Base-by-base conservation (phyloP, 768 basidiomycete species). In the Xerocomus spinulosus region DNA sequence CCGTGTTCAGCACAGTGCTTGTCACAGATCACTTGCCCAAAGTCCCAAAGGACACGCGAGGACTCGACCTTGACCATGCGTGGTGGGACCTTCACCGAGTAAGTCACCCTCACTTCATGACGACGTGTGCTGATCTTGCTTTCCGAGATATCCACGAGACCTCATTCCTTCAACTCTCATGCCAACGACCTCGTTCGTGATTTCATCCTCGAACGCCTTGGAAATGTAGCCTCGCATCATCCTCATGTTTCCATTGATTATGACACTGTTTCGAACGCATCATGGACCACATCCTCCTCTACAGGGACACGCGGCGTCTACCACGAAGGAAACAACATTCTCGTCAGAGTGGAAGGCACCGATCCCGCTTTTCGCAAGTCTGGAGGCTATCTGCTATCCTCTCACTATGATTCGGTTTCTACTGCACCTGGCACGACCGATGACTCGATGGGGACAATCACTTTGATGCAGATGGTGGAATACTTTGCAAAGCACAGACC, bases 341-440 rank as follows among this genome's bases (percentile, higher is more conserved):
- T 87, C 4, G 79, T 85, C 37, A 85, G 80, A 57, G 63, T 86
- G 23, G 72, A 79, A 45, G 83, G 83, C 1, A 73, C 71, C 0
- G 73, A 78, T 15, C 57, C 67, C 5, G 50, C 55, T 6, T 63
- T 60, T 21, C 50, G 57, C 15, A 46, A 63, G 13, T 63, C 51
- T 20, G 71, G 72, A 4, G 82, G 70, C 17, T 81, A 87, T 3
- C 62, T 92, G 9, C 82, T 92, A 50, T 89, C 87, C 0, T 87
- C 88, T 2, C 90, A 92, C 58, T 90, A 80, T 61, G 87, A 89
- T 66, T 88, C 87, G 0, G 87, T 88, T 5, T 84, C 86, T 0
- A 84, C 83, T 1, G 80, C 83, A 3, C 73, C 79, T 1, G 89
- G 90, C 1, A 82, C 80, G 4, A 88, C 85, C 2, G 90, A 92